Percentiles rank a stretch among this genome's conserved stretches.
phyloP scores from a whole-genome alignment of 306 rosid genomes.

The Vigna nakashimae region DNA sequence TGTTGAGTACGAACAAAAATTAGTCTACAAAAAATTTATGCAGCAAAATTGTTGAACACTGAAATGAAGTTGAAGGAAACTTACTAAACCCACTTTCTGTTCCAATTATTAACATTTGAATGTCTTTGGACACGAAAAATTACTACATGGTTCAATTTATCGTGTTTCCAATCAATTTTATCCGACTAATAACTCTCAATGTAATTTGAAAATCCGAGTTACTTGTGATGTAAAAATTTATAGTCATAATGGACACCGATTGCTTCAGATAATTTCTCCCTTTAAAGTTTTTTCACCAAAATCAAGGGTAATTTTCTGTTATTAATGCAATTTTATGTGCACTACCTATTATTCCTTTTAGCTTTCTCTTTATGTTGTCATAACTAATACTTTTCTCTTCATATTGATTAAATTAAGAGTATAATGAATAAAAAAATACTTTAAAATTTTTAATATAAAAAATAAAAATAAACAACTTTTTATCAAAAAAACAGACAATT shows the following conservation, averaged over 20 bases:
- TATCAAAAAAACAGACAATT: no score
- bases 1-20: constrained; percentile 41
- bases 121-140: not conserved
- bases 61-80: not conserved
- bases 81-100: not conserved
- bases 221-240: not conserved
- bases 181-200: not conserved
- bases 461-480: no score
- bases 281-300: no score
- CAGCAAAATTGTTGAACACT: not conserved
- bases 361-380: no score
- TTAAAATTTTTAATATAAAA: no score
- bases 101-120: not conserved
- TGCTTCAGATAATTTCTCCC: not conserved
- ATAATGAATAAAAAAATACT: no score
- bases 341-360: no score
- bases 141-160: not conserved
- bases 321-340: no score
- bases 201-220: not conserved
- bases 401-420: no score
- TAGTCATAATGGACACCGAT: not conserved
- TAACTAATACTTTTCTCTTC: no score
- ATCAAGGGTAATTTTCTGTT: no score
- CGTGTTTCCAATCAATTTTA: not conserved
- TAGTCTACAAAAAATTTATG: not conserved